Percentiles rank a stretch among this genome's conserved stretches.
These are phyloP conservation scores for Dysphania ambrosioides DNA, from an alignment of 148 eudicot species.

Conservation along the genomic window DNA sequence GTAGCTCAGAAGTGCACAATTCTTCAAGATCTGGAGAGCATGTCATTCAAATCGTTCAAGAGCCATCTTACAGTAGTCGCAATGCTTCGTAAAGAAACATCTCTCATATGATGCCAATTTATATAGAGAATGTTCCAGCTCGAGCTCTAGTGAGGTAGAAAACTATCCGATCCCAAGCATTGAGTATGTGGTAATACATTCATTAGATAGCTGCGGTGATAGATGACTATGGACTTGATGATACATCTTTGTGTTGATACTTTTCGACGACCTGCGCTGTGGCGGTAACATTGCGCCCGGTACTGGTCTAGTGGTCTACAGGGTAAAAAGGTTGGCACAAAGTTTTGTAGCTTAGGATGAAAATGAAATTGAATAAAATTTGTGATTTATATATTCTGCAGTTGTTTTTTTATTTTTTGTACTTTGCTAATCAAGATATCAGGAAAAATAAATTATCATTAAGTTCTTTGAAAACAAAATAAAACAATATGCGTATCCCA, in stretches of 20 bases:
- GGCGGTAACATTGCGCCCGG: not conserved
- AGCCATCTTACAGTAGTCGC: not conserved
- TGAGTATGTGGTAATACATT: not conserved
- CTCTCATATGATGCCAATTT: not conserved
- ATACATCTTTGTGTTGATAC: not conserved
- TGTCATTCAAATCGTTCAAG: slow-evolving; percentile 20
- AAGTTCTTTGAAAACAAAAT: not conserved
- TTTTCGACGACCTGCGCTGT: not conserved
- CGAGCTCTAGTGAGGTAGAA: not conserved
- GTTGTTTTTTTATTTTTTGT: no score
- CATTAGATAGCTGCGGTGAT: not conserved
- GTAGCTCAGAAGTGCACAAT: slow-evolving; percentile 3
- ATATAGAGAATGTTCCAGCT: not conserved
- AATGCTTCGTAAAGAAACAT: not conserved
- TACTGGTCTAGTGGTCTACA: not conserved
- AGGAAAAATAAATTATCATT: not conserved
- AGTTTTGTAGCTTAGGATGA: slow-evolving; percentile 25
- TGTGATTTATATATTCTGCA: not conserved
- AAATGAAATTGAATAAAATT: not conserved
- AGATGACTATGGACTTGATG: not conserved
- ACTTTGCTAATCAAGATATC: not conserved
- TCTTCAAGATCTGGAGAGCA: slow-evolving; percentile 21
- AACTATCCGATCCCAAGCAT: not conserved
- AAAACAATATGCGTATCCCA: not conserved
- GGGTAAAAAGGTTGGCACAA: not conserved